Evolutionary conservation across 306 rosid genomes (phyloP).

Genomic region (Leucaena leucocephala): DNA sequence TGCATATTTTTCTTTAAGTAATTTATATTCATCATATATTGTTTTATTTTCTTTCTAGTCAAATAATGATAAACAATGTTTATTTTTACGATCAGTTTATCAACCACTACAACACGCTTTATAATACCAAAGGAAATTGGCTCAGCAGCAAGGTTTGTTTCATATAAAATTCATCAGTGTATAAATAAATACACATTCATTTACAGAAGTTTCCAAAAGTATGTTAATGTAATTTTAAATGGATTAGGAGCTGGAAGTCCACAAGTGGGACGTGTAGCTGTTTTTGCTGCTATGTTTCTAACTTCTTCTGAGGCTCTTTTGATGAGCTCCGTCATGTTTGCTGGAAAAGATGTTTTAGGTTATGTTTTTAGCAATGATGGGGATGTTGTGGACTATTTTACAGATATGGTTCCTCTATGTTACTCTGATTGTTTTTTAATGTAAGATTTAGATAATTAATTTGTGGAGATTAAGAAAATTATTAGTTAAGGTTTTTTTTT

Average conservation of each 20-base stretch:
- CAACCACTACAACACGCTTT: conserved; percentile 51
- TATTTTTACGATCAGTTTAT: conserved; percentile 46
- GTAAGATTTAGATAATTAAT: no score
- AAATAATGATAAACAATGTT: conserved; percentile 19
- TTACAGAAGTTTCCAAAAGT: not conserved
- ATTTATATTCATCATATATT: no score
- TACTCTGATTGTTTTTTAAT: no score
- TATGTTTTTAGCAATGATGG: not conserved
- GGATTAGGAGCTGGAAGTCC: conserved; percentile 27
- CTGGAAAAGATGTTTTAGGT: not conserved
- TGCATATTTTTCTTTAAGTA: no score
- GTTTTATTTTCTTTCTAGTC: no score
- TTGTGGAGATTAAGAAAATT: no score
- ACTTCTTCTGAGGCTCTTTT: not conserved
- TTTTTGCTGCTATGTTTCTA: not conserved
- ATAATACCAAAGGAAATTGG: conserved; percentile 75
- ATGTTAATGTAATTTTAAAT: conserved; percentile 34
- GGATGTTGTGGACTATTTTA: not conserved
- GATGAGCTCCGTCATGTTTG: not conserved
- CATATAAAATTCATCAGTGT: not conserved
- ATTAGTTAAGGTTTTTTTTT: no score
- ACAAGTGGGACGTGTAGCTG: not conserved
- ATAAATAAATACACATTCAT: not conserved
- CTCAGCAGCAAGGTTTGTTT: conserved; percentile 73
- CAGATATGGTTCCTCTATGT: not conserved